Evolutionary conservation across 1,139 yeast genomes (phyloP).

Genomic region (Candida pseudoviswanathii): DNA sequence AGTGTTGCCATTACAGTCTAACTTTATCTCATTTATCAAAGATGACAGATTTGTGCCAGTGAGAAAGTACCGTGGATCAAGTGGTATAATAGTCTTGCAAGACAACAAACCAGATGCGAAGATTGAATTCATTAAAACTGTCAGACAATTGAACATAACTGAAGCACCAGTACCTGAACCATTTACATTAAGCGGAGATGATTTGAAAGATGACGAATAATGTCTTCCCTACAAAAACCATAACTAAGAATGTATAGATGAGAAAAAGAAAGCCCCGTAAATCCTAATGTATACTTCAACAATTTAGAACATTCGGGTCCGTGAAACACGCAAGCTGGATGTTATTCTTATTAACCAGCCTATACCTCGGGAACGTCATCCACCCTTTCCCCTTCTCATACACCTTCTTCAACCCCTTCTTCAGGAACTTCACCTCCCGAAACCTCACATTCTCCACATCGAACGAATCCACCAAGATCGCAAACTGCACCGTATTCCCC

Average conservation of each 20-base stretch:
- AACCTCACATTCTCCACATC: slow-evolving; percentile 19
- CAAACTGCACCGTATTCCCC: slow-evolving; percentile 26
- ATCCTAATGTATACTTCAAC: slow-evolving; percentile 9
- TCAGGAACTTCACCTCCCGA: slow-evolving; percentile 19
- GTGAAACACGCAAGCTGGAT: slow-evolving; percentile 32
- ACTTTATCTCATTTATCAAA: slow-evolving; percentile 75
- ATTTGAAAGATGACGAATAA: slow-evolving; percentile 34
- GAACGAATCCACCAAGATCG: slow-evolving; percentile 18
- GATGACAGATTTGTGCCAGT: slow-evolving; percentile 83
- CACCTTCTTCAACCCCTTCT: slow-evolving; percentile 14
- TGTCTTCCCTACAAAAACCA: neutral
- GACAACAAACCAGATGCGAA: slow-evolving; percentile 73
- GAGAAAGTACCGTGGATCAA: slow-evolving; percentile 73
- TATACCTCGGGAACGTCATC: slow-evolving; percentile 18
- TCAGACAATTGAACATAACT: slow-evolving; percentile 75
- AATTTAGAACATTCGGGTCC: slow-evolving; percentile 19
- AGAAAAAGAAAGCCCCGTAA: neutral
- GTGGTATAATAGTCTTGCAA: slow-evolving; percentile 79
- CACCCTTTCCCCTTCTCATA: slow-evolving; percentile 16
- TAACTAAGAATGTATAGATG: neutral
- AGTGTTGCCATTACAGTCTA: slow-evolving; percentile 88
- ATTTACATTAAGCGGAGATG: slow-evolving; percentile 63
- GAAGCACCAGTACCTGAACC: slow-evolving; percentile 95
- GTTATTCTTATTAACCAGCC: slow-evolving; percentile 17
- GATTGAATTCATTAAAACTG: slow-evolving; percentile 73